phyloP scores from a whole-genome alignment of 768 basidiomycete species.

The Guyanaporus albipodus region DNA sequence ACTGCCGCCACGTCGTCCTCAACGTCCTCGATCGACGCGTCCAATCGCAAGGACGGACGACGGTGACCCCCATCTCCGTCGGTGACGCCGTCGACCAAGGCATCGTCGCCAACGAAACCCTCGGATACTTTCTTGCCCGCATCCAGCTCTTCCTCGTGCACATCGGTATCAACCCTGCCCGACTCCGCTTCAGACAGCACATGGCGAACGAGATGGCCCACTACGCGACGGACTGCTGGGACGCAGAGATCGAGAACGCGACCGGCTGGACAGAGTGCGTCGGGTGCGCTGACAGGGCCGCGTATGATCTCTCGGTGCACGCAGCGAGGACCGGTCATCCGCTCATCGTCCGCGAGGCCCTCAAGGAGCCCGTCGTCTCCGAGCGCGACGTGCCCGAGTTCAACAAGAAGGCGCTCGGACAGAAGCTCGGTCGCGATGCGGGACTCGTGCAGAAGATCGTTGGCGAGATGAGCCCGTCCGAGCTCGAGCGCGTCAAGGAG shows the following conservation, averaged over 20 bases:
- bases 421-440: conserved; percentile 85
- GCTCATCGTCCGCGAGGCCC: conserved; percentile 79
- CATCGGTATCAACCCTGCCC: conserved; percentile 81
- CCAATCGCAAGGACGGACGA: conserved; percentile 72
- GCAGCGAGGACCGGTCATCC: conserved; percentile 77
- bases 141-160: conserved; percentile 86
- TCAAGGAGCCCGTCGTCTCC: conserved; percentile 80
- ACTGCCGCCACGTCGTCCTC: conserved; percentile 72
- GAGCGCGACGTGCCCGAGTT: conserved; percentile 77
- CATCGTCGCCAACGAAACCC: conserved; percentile 92
- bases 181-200: conserved; percentile 94
- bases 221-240: conserved; percentile 99
- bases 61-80: conserved; percentile 62
- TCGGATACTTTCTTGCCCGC: conserved; percentile 95
- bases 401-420: conserved; percentile 86
- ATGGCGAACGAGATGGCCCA: conserved; percentile 99
- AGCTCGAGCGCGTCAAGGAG: conserved; percentile 60
- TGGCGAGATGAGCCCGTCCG: conserved; percentile 60
- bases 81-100: conserved; percentile 87
- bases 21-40: conserved; percentile 76
- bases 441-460: conserved; percentile 60
- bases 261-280: conserved; percentile 95
- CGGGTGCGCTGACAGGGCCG: conserved; percentile 96
- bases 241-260: conserved; percentile 94
- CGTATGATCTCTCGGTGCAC: conserved; percentile 94